Percentiles rank a stretch among this genome's conserved stretches.
These are phyloP conservation scores for Verticillium nubilum DNA, from an alignment of 2,329 filamentous ascomycete species.

Conservation along the genomic window DNA sequence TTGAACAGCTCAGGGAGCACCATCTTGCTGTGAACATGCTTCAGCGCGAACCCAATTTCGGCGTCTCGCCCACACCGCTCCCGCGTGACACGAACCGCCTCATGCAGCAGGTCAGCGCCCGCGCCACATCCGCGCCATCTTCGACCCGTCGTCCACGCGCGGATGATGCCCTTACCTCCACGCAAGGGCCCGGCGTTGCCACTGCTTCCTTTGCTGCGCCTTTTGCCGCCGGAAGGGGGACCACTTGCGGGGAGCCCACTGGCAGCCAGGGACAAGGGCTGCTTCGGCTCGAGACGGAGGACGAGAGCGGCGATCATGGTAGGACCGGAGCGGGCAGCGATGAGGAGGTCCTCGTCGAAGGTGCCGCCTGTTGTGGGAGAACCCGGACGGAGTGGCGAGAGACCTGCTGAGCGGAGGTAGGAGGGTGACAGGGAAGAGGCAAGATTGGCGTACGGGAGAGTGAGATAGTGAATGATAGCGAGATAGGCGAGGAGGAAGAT, in stretches of 20 bases:
- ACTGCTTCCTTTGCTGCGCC: conserved; percentile 31
- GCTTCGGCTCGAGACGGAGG: conserved; percentile 53
- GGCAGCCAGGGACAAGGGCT: conserved; percentile 5
- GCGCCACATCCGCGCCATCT: conserved; percentile 67
- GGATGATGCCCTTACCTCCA: conserved; percentile 65
- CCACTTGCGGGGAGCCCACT: conserved; percentile 10
- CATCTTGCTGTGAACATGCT: conserved; percentile 70
- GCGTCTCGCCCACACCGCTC: conserved; percentile 64
- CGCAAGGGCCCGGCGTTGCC: conserved; percentile 36
- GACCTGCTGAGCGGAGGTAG: conserved; percentile 44
- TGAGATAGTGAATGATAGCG: conserved; percentile 53
- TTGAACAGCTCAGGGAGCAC: conserved; percentile 61
- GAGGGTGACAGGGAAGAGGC: conserved; percentile 58
- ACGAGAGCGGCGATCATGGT: conserved; percentile 68
- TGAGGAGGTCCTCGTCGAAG: conserved; percentile 46
- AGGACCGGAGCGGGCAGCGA: conserved; percentile 63
- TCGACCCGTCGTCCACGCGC: conserved; percentile 74
- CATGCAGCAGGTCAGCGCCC: conserved; percentile 66
- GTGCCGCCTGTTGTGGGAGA: neutral
- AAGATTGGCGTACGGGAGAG: conserved; percentile 54
- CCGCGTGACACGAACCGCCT: conserved; percentile 63
- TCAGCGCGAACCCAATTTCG: conserved; percentile 64
- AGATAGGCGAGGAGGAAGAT: conserved; percentile 61
- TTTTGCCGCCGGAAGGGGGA: conserved; percentile 16
- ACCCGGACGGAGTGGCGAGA: conserved; percentile 5